Evolutionary conservation across 192 early-diverging fungal species (phyloP).

Genomic region (Podila epigama): DNA sequence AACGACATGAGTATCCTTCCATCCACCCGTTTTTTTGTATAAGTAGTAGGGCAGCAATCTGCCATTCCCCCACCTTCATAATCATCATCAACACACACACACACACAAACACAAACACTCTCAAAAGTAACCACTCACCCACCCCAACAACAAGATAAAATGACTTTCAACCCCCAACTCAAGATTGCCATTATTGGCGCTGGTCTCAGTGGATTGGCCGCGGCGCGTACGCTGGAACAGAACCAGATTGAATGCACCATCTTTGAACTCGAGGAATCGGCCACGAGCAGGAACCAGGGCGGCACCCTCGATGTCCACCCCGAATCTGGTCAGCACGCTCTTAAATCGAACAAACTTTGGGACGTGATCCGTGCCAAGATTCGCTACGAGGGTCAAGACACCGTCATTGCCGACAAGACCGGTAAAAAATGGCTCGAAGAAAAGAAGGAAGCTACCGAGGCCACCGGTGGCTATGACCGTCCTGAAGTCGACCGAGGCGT

Average conservation of each 20-base stretch:
- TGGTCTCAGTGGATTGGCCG: constrained; percentile 57
- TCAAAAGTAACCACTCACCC: too few relatives aligned
- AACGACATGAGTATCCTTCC: too few relatives aligned
- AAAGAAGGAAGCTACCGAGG: neutral
- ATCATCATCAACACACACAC: too few relatives aligned
- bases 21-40: too few relatives aligned
- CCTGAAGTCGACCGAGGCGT: constrained; percentile 60
- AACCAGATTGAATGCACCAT: constrained; percentile 34
- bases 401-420: constrained; percentile 41
- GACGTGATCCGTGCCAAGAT: constrained; percentile 31
- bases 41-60: too few relatives aligned
- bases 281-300: constrained; percentile 49
- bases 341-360: constrained; percentile 36
- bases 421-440: constrained; percentile 31
- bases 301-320: constrained; percentile 58
- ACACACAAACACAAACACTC: too few relatives aligned
- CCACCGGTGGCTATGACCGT: constrained; percentile 7
- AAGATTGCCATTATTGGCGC: constrained; percentile 56
- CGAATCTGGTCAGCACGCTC: constrained; percentile 49
- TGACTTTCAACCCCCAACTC: neutral
- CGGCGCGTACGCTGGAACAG: constrained; percentile 54
- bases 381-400: constrained; percentile 48
- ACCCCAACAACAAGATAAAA: too few relatives aligned
- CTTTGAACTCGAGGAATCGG: constrained; percentile 51
- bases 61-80: too few relatives aligned